Conservation (phyloP, 768 basidiomycete genomes). For the Podaxis sp. region DNA sequence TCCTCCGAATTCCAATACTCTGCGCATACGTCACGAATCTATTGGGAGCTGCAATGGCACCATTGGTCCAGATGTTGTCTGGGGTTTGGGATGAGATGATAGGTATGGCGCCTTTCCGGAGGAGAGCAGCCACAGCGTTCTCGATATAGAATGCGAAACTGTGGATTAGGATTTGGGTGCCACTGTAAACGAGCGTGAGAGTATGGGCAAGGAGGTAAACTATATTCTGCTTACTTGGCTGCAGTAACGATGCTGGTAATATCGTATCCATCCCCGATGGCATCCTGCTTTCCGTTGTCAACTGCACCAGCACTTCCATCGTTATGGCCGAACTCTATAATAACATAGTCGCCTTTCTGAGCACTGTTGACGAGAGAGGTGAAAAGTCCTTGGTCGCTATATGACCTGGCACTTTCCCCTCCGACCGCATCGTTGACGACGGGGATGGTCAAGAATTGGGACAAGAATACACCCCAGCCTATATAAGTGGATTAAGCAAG, state of each 20-base stretch:
- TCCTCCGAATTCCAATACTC: slow-evolving; percentile 32
- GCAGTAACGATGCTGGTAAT: slow-evolving; percentile 34
- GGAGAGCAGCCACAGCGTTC: slow-evolving; percentile 37
- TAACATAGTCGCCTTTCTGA: slow-evolving; percentile 39
- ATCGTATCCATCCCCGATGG: slow-evolving; percentile 36
- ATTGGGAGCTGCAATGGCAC: slow-evolving; percentile 29
- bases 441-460: slow-evolving; percentile 38
- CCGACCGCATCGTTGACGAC: slow-evolving; percentile 46
- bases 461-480: slow-evolving; percentile 47
- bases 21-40: slow-evolving; percentile 46
- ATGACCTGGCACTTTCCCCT: slow-evolving; percentile 45
- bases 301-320: slow-evolving; percentile 35
- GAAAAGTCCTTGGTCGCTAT: slow-evolving; percentile 46
- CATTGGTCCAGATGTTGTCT: slow-evolving; percentile 40
- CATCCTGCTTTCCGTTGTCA: slow-evolving; percentile 43
- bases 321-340: slow-evolving; percentile 51
- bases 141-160: slow-evolving; percentile 46
- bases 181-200: slow-evolving; percentile 24
- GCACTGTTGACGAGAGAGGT: slow-evolving; percentile 36
- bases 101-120: slow-evolving; percentile 44
- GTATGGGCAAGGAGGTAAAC: neutral
- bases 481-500: neutral
- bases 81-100: slow-evolving; percentile 50
- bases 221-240: slow-evolving; percentile 26
- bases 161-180: slow-evolving; percentile 36